A percentile compares a stretch with the other conserved stretches of the same genome.
These are phyloP conservation scores for Ogataea kodamae DNA, from an alignment of 805 yeast genomes.

Conservation along the genomic window DNA sequence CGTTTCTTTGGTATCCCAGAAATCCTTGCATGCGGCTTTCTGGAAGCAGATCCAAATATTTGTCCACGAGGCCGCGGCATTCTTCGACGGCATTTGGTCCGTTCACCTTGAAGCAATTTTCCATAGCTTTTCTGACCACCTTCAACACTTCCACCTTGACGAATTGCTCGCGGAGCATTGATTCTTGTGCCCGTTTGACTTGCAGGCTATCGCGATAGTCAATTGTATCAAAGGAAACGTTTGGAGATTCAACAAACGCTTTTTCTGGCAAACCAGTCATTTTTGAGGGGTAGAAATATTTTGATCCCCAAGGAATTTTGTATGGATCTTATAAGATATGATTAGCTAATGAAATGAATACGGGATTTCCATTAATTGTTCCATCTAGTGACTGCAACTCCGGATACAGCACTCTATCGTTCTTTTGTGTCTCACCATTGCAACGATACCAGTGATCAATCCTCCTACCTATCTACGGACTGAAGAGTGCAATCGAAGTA, in stretches of 20 bases:
- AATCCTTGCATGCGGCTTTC: constrained; percentile 65
- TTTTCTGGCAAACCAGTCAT: constrained; percentile 9
- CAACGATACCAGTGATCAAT: too few species aligned
- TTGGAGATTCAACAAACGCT: constrained; percentile 45
- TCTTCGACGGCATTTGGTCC: constrained; percentile 73
- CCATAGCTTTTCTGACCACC: constrained; percentile 69
- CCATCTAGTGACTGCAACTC: too few species aligned
- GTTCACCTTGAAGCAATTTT: constrained; percentile 58
- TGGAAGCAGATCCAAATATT: constrained; percentile 74
- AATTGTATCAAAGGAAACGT: constrained; percentile 80
- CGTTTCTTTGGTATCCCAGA: constrained; percentile 85
- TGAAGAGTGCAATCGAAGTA: too few species aligned
- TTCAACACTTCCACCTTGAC: constrained; percentile 65
- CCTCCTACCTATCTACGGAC: too few species aligned
- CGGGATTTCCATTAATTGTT: too few species aligned
- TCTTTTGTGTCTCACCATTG: too few species aligned
- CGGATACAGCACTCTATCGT: too few species aligned
- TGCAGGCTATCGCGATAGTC: constrained; percentile 65
- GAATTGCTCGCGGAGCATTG: constrained; percentile 78
- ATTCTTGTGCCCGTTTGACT: constrained; percentile 69
- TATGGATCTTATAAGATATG: too few species aligned
- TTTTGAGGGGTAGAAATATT: constrained; percentile 6
- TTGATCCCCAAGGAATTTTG: too few species aligned
- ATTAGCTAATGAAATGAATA: too few species aligned
- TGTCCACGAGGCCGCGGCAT: constrained; percentile 75